Base-by-base conservation (phyloP, 1,284 basidiomycete species). In the Boletus smithii region DNA sequence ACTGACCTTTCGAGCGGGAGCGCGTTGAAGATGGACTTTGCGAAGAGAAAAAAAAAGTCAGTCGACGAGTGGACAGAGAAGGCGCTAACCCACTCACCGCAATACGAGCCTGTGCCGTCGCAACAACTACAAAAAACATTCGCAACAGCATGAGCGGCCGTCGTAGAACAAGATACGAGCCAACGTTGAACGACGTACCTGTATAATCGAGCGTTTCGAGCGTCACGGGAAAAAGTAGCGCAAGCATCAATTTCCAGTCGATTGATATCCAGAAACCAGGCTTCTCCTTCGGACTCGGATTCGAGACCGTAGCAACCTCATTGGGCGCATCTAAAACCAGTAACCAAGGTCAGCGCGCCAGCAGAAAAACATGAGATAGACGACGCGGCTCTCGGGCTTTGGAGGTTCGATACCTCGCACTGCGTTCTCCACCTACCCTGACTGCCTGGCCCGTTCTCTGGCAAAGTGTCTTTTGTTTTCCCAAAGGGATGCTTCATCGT, bases 91-190 rank as follows among this genome's bases (percentile, higher is more conserved):
- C 2, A 54, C 65, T 50, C 55, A 76, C 75, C 11, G 75, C 76
- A 48, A 78, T 78, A 26, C 70, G 68, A 18, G 73, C 62, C 50
- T 78, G 77, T 2, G 76, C 74, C n/a, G 75, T 77, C 5, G 77
- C 77, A 20, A 79, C 76, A 3, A 79, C 76, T 77, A 31, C 14
- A 43, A 27, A 27, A 16, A 17, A 31, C 13, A n/a, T 36, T 14
- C 17, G 13, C 3, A 20, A n/a, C 13, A 22, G 5, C 8, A 31
- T 38, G 36, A n/a, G n/a, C n/a, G n/a, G n/a, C n/a, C n/a, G n/a
- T n/a, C n/a, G n/a, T n/a, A 32, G 23, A 23, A 24, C 35, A 11
- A 23, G 8, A n/a, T 26, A 14, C 22, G 13, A 10, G 17, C 17
- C 17, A 4, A 45, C 11, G 5, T 22, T n/a, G n/a, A 40, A 27